Base-by-base conservation (phyloP, 2,329 filamentous ascomycete genomes). In the Uncinocarpus reesii region DNA sequence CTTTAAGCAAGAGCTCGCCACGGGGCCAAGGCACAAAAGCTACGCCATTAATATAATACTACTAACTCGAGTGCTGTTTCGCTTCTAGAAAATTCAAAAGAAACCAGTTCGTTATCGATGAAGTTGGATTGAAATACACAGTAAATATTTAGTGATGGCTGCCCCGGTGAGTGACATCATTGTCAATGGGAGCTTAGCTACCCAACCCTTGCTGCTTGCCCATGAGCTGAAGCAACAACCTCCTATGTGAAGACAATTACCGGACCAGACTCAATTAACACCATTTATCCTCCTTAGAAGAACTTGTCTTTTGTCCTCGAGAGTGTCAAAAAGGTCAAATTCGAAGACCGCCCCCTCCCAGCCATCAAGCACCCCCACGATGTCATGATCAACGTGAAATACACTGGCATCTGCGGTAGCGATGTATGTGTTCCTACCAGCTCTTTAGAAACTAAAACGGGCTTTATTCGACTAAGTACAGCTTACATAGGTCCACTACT, bases 231-330 rank as follows among this genome's bases (percentile, higher is more conserved):
- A 35, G 13, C 32, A 13, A 13, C 10, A 32, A n/a, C 11, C 29
- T n/a, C 29, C 29, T 32, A 29, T 11, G 26, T 11, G 26, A 35
- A 35, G 11, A 35, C n/a, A 20, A 18, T 13, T 6, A 23, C 16
- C 11, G 7, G 18, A 2, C 10, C 6, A 16, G 11, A 23, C 3
- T 23, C 23, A 16, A 13, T 23, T 10, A 4, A 13, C 7, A 7
- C 32, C 20, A 36, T 21, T 5, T 4, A 20, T 11, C 13, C 8
- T 36, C 15, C 2, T 3, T 42, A 24, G 32, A 24, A 86, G 84
- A 92, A 92, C 67, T 79, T 83, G 56, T 92, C 86, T 47, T 92
- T 92, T 69, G 73, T 93, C 64, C 84, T 94, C 59, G 80, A 89
- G 68, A 83, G 84, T 58, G 75, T 81, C 52, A 75, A 80, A 64